phyloP scores from a whole-genome alignment of 2,329 filamentous ascomycete species.

The Mariannaea sp. region DNA sequence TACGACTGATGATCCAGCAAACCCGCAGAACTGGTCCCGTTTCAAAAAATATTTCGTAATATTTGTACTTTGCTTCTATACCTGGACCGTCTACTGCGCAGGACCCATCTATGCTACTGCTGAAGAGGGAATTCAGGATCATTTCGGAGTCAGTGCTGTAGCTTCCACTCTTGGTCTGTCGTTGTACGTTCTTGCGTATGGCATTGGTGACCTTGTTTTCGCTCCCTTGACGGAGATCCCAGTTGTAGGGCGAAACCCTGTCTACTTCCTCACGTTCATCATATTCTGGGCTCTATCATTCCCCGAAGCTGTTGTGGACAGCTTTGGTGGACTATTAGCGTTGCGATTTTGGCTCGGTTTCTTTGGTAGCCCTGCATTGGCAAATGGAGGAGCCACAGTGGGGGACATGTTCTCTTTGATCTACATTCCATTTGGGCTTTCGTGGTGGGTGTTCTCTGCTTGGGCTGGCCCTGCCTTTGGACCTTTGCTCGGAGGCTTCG shows the following conservation, averaged over 20 bases:
- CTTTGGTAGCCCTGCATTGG: conserved; percentile 68
- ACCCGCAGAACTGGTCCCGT: conserved; percentile 60
- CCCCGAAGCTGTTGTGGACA: conserved; percentile 65
- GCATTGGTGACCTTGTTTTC: conserved; percentile 67
- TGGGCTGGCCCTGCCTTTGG: conserved; percentile 61
- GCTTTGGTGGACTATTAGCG: conserved; percentile 67
- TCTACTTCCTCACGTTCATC: conserved; percentile 70
- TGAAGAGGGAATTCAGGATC: conserved; percentile 52
- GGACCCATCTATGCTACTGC: conserved; percentile 54
- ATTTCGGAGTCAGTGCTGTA: conserved; percentile 57
- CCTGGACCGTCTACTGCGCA: conserved; percentile 61
- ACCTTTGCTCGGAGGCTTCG: conserved; percentile 64
- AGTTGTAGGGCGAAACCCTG: conserved; percentile 66
- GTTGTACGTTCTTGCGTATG: conserved; percentile 67
- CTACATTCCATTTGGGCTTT: conserved; percentile 61
- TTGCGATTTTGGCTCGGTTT: conserved; percentile 68
- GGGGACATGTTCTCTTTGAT: conserved; percentile 59
- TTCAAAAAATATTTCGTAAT: conserved; percentile 48
- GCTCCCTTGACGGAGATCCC: conserved; percentile 71
- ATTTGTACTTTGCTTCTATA: conserved; percentile 58
- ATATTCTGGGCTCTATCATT: conserved; percentile 70
- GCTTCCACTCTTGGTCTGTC: conserved; percentile 62
- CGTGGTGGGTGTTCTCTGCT: conserved; percentile 60
- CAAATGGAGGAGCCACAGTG: conserved; percentile 59
- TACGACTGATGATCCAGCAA: conserved; percentile 57